Conservation (phyloP, 169 alveolate genomes). For the Perkinsus marinus region DNA sequence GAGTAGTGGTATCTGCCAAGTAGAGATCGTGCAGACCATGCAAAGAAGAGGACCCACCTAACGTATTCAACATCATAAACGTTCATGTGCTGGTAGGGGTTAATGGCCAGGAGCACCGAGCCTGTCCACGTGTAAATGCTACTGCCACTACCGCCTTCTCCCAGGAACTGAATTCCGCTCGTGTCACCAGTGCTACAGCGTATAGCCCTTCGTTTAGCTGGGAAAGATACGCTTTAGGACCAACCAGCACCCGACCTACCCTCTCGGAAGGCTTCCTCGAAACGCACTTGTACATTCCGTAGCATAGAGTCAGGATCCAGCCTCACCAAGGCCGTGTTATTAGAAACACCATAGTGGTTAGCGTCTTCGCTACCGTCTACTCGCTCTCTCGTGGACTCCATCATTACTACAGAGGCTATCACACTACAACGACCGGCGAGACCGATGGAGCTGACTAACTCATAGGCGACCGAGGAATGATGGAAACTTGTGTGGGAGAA, state of each 20-base stretch:
- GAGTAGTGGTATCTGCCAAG: background rate
- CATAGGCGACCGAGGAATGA: too few species aligned
- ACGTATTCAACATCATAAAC: slow-evolving; percentile 14
- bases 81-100: slow-evolving; percentile 67
- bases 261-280: background rate
- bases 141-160: slow-evolving; percentile 26
- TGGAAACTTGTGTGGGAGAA: too few species aligned
- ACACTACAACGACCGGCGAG: background rate
- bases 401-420: background rate
- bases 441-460: background rate
- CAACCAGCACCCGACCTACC: background rate
- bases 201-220: background rate
- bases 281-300: background rate
- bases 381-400: background rate
- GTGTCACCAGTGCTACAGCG: background rate
- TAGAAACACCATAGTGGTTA: background rate
- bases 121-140: slow-evolving; percentile 85
- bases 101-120: slow-evolving; percentile 86
- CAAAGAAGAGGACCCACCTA: background rate
- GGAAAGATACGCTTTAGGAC: background rate
- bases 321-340: background rate
- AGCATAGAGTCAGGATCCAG: background rate
- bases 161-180: background rate
- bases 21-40: background rate
- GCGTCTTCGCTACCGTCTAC: background rate